Base-by-base conservation (phyloP, 2,329 filamentous ascomycete species). In the Arachnopeziza araneosa region DNA sequence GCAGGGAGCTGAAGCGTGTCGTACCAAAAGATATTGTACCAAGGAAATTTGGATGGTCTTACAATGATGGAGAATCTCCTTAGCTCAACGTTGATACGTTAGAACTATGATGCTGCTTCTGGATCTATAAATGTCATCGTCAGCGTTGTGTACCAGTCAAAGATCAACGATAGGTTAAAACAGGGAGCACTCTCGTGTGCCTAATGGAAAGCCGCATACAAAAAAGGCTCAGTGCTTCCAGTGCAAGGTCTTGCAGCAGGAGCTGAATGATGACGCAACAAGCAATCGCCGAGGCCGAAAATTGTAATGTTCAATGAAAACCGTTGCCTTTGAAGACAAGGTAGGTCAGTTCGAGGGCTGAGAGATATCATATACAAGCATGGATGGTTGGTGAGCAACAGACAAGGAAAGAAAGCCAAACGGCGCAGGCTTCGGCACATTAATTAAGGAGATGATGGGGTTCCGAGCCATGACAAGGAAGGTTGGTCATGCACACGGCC, bases 401-500 rank as follows among this genome's bases (percentile, higher is more conserved):
- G 19, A 53, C 52, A 58, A 61, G 56, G 61, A 53, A 32, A n/a
- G 26, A 50, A 26, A 52, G 55, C 57, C 57, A 55, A 60, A 59
- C 32, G 55, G 56, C 54, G 53, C 59, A 62, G 60, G 57, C 61
- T 64, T 63, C 65, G 64, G 65, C 62, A 67, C 60, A 64, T 63
- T 64, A 62, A 62, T 67, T 62, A 58, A 63, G 63, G 59, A 68
- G 62, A 64, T 56, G 60, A 61, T 52, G 61, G 54, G 64, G 63
- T 57, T 61, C 61, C 56, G 62, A 54, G 22, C 32, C 44, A 57
- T 50, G 52, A 57, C 66, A 67, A 60, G 67, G 57, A 22, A 21
- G 21, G 65, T 61, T 68, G 65, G 64, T 66, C 66, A 67, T 66
- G 66, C 66, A 66, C 59, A 63, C 64, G 61, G 56, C 65, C 66